Base-by-base conservation (phyloP, 805 yeast species). In the Candida arabinofermentans region DNA sequence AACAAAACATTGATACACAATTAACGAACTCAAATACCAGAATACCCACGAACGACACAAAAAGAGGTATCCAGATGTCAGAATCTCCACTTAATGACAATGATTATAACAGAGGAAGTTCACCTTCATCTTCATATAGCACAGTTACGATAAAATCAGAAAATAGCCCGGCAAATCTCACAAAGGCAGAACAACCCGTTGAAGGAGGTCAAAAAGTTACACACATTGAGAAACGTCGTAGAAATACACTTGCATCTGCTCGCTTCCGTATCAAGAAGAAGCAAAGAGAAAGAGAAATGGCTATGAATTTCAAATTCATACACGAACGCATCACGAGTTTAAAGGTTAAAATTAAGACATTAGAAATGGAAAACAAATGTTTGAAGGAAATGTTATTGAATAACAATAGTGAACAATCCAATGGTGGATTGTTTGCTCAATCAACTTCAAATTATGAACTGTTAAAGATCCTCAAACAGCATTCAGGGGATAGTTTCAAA, bases 181-280 rank as follows among this genome's bases (percentile, higher is more conserved):
- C n/a, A n/a, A n/a, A n/a, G n/a, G n/a, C n/a, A n/a, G n/a, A n/a
- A n/a, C n/a, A n/a, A n/a, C n/a, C n/a, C n/a, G n/a, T n/a, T n/a
- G n/a, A n/a, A n/a, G n/a, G n/a, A n/a, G n/a, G n/a, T n/a, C n/a
- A n/a, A n/a, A n/a, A n/a, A 24, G 21, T 14, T 7, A 34, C 40
- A 4, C 35, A 31, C 16, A 27, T 31, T 6, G 82, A 77, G 46
- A 79, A 78, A 54, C 67, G 80, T 47, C 65, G 75, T 43, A 65
- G 83, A 47, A 79, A 79, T 55, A 77, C 86, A 2, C 78, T 79
- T 4, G 87, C 87, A 0, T 72, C 79, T 34, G 86, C 86, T 0
- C 62, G 84, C 39, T 81, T 81, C 59, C 62, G 86, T 49, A 66
- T 75, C 34, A 81, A 80, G 61, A 79, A 79, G 69, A 79, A 79